Base-by-base conservation (phyloP, 306 rosid genomes). In the Urtica urens region DNA sequence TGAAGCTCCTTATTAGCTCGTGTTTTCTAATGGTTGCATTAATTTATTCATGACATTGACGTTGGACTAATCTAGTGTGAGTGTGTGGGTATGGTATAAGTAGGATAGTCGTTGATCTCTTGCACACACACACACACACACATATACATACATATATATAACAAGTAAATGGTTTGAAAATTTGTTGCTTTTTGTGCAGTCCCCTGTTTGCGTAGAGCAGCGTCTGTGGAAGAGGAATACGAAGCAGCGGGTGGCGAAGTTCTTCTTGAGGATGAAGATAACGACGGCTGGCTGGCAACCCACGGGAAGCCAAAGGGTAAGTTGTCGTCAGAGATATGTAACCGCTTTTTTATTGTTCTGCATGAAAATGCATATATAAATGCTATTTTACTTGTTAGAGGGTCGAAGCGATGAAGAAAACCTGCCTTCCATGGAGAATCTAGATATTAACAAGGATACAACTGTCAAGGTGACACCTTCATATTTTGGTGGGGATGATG, bases 201-300 rank as follows among this genome's bases (percentile, higher is more conserved):
- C 64, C 99, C 95, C 58, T 90, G 99, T 75, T 63, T 79, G 46
- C 77, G 94, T 17, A 87, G 95, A 65, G 99, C 87, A 59, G 85
- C 82, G 20, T 84, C 79, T 71, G 71, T 90, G 29, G 95, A 81
- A 73, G 99, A 85, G 72, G 99, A 90, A 55, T 90, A 90, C 41
- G 99, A 90, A 75, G 99, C 99, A 53, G 74, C 95, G 5, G 97
- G 97, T 39, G 86, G 78, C 51, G 97, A 84, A 69, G 82, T 90
- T 74, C 75, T 90, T 49, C 73, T 90, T 53, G 99, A 90, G 55
- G 74, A 79, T 47, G 97, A 84, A 67, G 97, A 88, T 49, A 74
- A 77, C 55, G 94, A 90, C 65, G 97, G 97, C 30, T 90, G 97
- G 97, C 62, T 90, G 68, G 97, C 97, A 49, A 84, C 95, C 44